Conservation (phyloP, 306 rosid genomes). For the Ormosia semicastrata region DNA sequence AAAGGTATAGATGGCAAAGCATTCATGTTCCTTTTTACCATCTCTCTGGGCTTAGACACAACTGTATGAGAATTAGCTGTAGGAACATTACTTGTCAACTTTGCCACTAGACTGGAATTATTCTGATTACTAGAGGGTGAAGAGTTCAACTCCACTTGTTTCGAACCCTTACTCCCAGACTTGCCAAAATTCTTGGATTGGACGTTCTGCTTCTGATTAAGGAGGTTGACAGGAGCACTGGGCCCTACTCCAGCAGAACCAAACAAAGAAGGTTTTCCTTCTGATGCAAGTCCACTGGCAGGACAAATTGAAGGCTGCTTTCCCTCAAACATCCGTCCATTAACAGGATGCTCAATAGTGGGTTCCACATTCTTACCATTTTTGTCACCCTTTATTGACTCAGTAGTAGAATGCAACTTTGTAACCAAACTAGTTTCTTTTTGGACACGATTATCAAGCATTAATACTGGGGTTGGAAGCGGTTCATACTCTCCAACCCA, state of each 20-base stretch:
- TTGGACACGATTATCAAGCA: slow-evolving; percentile 57
- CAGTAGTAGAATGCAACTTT: slow-evolving; percentile 40
- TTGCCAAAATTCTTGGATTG: slow-evolving; percentile 46
- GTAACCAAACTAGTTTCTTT: slow-evolving; percentile 48
- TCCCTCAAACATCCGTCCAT: slow-evolving; percentile 43
- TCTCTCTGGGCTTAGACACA: slow-evolving; percentile 65
- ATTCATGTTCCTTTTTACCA: slow-evolving; percentile 45
- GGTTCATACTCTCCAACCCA: slow-evolving; percentile 99
- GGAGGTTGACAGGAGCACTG: slow-evolving; percentile 37
- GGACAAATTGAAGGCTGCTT: slow-evolving; percentile 42
- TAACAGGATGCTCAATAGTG: slow-evolving; percentile 40
- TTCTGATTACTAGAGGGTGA: slow-evolving; percentile 52
- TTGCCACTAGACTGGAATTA: slow-evolving; percentile 49
- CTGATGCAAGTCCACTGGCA: slow-evolving; percentile 46
- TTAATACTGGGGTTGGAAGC: slow-evolving; percentile 82
- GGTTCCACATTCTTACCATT: slow-evolving; percentile 47
- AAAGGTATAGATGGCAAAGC: slow-evolving; percentile 48
- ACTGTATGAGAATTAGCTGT: slow-evolving; percentile 44
- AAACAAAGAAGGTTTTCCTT: slow-evolving; percentile 54
- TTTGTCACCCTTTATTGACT: slow-evolving; percentile 47
- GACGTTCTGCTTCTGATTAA: slow-evolving; percentile 45
- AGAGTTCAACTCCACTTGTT: slow-evolving; percentile 77
- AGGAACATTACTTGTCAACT: slow-evolving; percentile 52
- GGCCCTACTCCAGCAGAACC: slow-evolving; percentile 51
- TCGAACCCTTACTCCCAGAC: slow-evolving; percentile 58